Conservation (phyloP, 345 rosid species). For the Limnanthes douglasii region DNA sequence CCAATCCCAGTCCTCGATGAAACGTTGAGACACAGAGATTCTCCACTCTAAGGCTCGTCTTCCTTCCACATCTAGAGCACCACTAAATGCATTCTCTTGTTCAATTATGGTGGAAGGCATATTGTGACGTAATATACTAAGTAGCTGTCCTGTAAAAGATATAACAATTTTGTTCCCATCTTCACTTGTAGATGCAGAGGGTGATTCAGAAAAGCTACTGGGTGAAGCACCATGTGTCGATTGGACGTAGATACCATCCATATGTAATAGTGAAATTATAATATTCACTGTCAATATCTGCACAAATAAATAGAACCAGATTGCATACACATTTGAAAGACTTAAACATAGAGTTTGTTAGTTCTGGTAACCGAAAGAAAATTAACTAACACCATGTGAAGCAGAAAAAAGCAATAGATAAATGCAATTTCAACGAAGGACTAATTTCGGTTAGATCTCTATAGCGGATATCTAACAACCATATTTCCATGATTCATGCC, state of each 20-base stretch:
- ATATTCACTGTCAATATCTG: conserved; percentile 92
- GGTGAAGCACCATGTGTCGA: conserved; percentile 37
- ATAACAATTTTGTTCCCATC: conserved; percentile 58
- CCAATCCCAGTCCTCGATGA: conserved; percentile 97
- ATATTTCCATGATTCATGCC: too few relatives aligned
- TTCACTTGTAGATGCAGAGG: conserved; percentile 25
- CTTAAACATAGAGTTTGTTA: too few relatives aligned
- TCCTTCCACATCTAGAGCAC: conserved; percentile 31
- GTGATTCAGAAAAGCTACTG: conserved; percentile 28
- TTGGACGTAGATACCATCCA: conserved; percentile 66
- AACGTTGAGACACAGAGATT: conserved; percentile 46
- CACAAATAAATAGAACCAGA: conserved; percentile 21
- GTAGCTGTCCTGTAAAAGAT: conserved; percentile 61
- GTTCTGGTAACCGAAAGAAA: too few relatives aligned
- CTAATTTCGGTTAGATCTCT: too few relatives aligned
- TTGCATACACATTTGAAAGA: conserved; percentile 9
- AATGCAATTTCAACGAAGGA: too few relatives aligned
- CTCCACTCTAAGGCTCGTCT: conserved; percentile 92
- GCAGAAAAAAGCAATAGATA: too few relatives aligned
- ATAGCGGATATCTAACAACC: too few relatives aligned
- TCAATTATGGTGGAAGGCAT: conserved; percentile 44
- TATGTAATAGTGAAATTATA: conserved; percentile 69
- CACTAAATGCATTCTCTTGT: conserved; percentile 41
- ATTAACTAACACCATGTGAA: too few relatives aligned
- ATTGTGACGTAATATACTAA: conserved; percentile 47